Evolutionary conservation across 768 basidiomycete species (phyloP).

Genomic region (Neoboletus subvelutipes): DNA sequence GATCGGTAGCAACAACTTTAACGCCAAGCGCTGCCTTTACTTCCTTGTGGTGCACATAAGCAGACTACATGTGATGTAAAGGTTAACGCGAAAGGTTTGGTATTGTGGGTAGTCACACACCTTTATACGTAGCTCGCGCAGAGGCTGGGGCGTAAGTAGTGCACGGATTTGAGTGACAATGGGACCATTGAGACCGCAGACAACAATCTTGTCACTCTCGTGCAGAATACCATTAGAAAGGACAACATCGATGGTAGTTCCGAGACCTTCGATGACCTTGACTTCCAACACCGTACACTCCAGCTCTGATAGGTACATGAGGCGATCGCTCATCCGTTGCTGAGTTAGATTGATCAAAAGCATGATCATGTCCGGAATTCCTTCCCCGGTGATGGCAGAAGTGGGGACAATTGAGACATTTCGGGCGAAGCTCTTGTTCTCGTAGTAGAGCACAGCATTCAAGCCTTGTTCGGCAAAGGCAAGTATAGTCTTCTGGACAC

Average conservation of each 20-base stretch:
- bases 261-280: slow-evolving; percentile 96
- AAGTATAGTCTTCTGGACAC: slow-evolving; percentile 77
- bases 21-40: slow-evolving; percentile 97
- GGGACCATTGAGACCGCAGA: slow-evolving; percentile 96
- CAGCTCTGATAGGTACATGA: slow-evolving; percentile 97
- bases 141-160: slow-evolving; percentile 90
- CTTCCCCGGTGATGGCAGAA: slow-evolving; percentile 97
- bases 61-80: slow-evolving; percentile 53
- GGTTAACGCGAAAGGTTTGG: slow-evolving; percentile 2
- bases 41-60: slow-evolving; percentile 95
- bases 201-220: slow-evolving; percentile 92
- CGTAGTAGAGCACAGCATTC: slow-evolving; percentile 94
- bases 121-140: slow-evolving; percentile 95
- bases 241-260: slow-evolving; percentile 96
- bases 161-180: slow-evolving; percentile 95
- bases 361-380: slow-evolving; percentile 99
- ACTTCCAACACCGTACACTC: slow-evolving; percentile 99
- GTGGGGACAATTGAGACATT: slow-evolving; percentile 98
- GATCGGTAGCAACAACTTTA: slow-evolving; percentile 91
- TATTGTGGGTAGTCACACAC: slow-evolving; percentile 38
- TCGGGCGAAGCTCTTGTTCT: slow-evolving; percentile 92
- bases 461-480: slow-evolving; percentile 98
- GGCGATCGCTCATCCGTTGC: slow-evolving; percentile 93
- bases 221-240: slow-evolving; percentile 89
- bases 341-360: slow-evolving; percentile 95